phyloP scores from a whole-genome alignment of 2,329 filamentous ascomycete genomes.

The Fusarium nematophilum region DNA sequence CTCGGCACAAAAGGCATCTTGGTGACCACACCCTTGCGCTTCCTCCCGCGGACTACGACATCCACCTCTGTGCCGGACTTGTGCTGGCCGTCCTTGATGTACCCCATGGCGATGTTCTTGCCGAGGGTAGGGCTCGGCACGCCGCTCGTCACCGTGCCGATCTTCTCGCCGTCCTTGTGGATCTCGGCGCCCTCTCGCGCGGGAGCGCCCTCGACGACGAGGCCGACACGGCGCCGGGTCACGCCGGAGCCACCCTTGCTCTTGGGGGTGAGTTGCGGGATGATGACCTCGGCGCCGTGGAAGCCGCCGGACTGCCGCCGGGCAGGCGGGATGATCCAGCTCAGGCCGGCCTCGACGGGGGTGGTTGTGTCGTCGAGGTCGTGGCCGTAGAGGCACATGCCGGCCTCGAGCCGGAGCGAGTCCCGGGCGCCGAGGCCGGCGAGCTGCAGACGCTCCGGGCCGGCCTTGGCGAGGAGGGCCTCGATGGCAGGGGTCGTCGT shows the following conservation, averaged over 20 bases:
- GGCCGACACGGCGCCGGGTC: constrained; percentile 78
- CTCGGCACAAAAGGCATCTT: constrained; percentile 91
- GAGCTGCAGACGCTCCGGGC: constrained; percentile 73
- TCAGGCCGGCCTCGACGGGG: constrained; percentile 66
- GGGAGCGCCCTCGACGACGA: constrained; percentile 86
- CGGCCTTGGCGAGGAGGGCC: constrained; percentile 73
- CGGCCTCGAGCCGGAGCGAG: constrained; percentile 91
- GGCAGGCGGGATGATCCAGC: constrained; percentile 87
- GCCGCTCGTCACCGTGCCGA: constrained; percentile 89
- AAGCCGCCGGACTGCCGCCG: constrained; percentile 78
- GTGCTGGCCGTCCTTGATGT: constrained; percentile 83
- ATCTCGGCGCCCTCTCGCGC: constrained; percentile 91
- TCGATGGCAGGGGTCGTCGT: constrained; percentile 69
- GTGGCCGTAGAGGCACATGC: constrained; percentile 99
- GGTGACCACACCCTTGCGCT: constrained; percentile 77
- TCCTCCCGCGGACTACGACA: constrained; percentile 81
- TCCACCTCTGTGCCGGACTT: constrained; percentile 86
- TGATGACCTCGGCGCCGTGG: constrained; percentile 83
- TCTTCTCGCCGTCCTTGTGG: constrained; percentile 70
- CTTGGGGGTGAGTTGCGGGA: constrained; percentile 79
- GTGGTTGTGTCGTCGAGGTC: constrained; percentile 85
- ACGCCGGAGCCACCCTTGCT: constrained; percentile 79
- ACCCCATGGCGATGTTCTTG: constrained; percentile 97
- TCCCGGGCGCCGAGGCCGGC: constrained; percentile 93
- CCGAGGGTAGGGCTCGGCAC: constrained; percentile 87